A percentile compares a stretch with the other conserved stretches of the same genome.
phyloP scores from a whole-genome alignment of 2,329 filamentous ascomycete genomes.

The Monilinia laxa region DNA sequence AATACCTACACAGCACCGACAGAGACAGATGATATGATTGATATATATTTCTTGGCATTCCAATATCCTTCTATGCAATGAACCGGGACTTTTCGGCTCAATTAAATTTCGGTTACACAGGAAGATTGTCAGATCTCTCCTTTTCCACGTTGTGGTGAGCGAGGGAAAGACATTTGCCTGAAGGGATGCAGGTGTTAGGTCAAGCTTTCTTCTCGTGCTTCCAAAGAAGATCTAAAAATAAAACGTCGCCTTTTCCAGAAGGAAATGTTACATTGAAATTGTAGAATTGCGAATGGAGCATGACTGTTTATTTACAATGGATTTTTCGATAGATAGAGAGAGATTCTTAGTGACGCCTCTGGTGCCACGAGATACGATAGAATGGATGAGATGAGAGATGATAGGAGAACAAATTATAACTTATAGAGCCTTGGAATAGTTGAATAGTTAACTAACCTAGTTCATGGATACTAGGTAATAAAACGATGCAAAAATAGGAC shows the following conservation, averaged over 20 bases:
- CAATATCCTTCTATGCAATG: constrained; percentile 14
- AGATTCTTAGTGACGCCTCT: constrained; percentile 1
- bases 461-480: too few relatives aligned
- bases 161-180: neutral
- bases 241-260: neutral
- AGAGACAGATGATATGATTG: neutral
- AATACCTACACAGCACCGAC: neutral
- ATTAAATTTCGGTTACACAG: neutral
- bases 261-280: neutral
- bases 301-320: neutral
- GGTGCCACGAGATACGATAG: neutral
- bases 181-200: constrained; percentile 9
- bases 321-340: constrained; percentile 2
- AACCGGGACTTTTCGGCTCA: neutral
- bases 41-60: neutral
- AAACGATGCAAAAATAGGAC: too few relatives aligned
- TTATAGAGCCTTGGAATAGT: too few relatives aligned
- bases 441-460: too few relatives aligned
- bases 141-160: neutral
- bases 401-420: too few relatives aligned
- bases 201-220: constrained; percentile 17
- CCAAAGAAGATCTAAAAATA: constrained; percentile 15
- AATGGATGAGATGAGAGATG: neutral
- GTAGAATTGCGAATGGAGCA: neutral
- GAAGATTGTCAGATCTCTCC: neutral